Conservation (phyloP, 148 eudicot genomes). For the Arbutus unedo region DNA sequence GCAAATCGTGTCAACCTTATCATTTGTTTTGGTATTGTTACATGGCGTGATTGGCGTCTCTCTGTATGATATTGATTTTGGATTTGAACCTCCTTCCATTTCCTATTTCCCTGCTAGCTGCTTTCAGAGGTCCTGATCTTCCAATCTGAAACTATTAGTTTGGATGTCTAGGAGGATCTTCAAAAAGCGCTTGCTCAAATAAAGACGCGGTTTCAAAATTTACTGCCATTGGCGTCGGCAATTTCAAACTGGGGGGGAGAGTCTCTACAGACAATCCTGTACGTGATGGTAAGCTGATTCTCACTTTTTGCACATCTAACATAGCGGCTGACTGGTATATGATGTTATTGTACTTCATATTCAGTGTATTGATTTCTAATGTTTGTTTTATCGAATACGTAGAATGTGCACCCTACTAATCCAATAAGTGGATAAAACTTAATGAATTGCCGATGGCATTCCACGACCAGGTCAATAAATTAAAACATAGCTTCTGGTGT, state of each 20-base stretch:
- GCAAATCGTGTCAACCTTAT: background rate
- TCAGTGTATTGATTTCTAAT: constrained; percentile 4
- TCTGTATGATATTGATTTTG: background rate
- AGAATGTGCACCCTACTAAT: background rate
- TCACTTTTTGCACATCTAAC: constrained; percentile 11
- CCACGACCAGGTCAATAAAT: background rate
- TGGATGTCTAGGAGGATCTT: constrained; percentile 35
- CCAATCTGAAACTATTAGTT: constrained; percentile 10
- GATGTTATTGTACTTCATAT: background rate
- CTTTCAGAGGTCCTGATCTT: background rate
- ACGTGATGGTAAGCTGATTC: constrained; percentile 63
- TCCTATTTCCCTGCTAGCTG: background rate
- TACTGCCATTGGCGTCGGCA: constrained; percentile 20
- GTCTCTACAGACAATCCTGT: constrained; percentile 31
- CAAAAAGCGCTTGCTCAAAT: constrained; percentile 19
- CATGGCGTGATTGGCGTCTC: background rate
- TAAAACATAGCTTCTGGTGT: background rate
- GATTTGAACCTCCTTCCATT: background rate
- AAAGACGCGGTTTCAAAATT: constrained; percentile 22
- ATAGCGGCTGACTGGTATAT: background rate
- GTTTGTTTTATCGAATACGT: background rate
- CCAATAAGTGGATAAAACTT: background rate
- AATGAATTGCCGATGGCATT: background rate
- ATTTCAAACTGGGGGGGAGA: constrained; percentile 17
- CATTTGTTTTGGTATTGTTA: background rate